These are phyloP conservation scores for Podaxis rugospora DNA, from an alignment of 768 basidiomycete species.

Conservation along the genomic window DNA sequence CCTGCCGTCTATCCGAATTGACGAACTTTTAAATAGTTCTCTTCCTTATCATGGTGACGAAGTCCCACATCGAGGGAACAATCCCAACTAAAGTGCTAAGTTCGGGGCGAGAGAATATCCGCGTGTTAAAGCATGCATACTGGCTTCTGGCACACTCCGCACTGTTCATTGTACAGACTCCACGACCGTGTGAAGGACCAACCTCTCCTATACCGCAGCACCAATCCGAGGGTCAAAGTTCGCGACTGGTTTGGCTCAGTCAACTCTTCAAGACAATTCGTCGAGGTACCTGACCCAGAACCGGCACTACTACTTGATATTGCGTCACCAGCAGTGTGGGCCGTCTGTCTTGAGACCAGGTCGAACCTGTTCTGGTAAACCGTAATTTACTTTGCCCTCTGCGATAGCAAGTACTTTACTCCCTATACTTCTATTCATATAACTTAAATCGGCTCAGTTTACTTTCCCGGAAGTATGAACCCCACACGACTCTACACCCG, in stretches of 20 bases:
- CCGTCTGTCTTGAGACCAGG: too few species aligned
- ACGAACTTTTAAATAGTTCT: neutral
- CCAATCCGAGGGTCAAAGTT: neutral
- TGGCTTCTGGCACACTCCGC: neutral
- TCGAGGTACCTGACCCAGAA: too few species aligned
- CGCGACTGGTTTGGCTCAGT: neutral
- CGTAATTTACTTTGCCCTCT: neutral
- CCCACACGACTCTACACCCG: neutral
- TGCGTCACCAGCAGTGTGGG: too few species aligned
- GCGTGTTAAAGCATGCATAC: neutral
- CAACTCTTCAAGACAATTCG: neutral
- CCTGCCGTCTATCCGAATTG: neutral
- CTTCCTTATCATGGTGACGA: neutral
- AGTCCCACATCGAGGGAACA: neutral
- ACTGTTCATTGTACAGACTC: neutral
- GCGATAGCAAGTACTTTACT: neutral
- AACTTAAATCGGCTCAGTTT: neutral
- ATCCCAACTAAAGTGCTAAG: neutral
- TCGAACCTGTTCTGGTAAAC: too few species aligned
- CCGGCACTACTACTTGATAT: too few species aligned
- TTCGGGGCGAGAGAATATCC: neutral
- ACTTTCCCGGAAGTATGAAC: neutral
- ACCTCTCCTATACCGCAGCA: neutral
- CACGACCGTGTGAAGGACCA: neutral
- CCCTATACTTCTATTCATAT: neutral